Conservation (phyloP, 345 rosid genomes). For the Acer saccharum region DNA sequence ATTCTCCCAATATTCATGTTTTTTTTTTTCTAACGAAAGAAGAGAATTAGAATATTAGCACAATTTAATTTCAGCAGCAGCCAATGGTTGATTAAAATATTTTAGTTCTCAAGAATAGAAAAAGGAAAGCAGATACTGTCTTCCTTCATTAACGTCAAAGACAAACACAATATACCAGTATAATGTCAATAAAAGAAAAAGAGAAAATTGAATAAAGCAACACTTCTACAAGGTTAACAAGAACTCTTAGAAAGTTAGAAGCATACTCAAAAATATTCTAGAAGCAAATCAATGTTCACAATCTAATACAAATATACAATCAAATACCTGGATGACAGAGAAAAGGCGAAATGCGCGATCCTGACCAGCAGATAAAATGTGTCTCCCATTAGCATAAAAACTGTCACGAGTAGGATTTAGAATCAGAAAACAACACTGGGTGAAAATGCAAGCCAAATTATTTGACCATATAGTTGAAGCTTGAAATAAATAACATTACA, state of each 20-base stretch:
- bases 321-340: constrained; percentile 79
- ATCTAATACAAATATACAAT: background rate
- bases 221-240: background rate
- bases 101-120: background rate
- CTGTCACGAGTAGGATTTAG: constrained; percentile 42
- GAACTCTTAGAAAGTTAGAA: background rate
- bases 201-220: background rate
- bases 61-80: background rate
- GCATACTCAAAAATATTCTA: background rate
- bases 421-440: background rate
- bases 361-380: constrained; percentile 95
- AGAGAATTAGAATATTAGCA: background rate
- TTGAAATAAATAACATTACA: background rate
- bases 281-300: constrained; percentile 4
- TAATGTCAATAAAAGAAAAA: background rate
- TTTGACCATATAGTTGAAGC: background rate
- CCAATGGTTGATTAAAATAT: background rate
- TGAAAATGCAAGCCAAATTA: constrained; percentile 4
- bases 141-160: background rate
- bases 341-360: constrained; percentile 97
- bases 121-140: background rate
- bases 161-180: background rate
- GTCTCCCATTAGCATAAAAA: constrained; percentile 97
- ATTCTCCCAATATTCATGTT: background rate
- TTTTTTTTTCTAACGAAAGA: background rate